Evolutionary conservation across 2,329 filamentous ascomycete species (phyloP).

Genomic region (Conoideocrella luteorostrata): DNA sequence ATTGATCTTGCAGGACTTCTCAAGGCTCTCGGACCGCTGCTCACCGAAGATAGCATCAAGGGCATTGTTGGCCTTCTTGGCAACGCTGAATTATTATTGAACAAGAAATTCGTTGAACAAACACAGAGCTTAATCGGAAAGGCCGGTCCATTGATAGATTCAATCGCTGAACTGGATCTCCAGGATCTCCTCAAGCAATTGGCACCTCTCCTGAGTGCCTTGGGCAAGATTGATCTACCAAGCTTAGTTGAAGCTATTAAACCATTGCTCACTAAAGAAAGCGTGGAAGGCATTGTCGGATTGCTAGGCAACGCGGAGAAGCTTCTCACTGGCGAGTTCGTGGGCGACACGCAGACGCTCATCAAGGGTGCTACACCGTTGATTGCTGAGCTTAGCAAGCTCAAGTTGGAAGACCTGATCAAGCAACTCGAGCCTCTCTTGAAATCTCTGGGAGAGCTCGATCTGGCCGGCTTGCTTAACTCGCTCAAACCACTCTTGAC

Average conservation of each 20-base stretch:
- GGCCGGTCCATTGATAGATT: constrained; percentile 22
- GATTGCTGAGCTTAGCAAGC: constrained; percentile 23
- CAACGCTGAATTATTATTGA: constrained; percentile 25
- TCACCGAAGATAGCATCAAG: constrained; percentile 23
- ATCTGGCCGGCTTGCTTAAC: constrained; percentile 22
- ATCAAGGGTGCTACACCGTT: constrained; percentile 24
- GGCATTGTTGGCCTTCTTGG: constrained; percentile 26
- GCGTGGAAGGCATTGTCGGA: constrained; percentile 25
- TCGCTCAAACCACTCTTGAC: constrained; percentile 21
- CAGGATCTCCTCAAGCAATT: constrained; percentile 16
- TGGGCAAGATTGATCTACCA: constrained; percentile 24
- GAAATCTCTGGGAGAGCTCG: constrained; percentile 22
- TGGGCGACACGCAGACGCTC: constrained; percentile 19
- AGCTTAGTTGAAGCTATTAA: constrained; percentile 20
- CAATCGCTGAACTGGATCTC: constrained; percentile 8
- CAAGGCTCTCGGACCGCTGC: constrained; percentile 20
- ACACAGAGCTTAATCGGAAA: constrained; percentile 25
- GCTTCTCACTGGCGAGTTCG: constrained; percentile 22
- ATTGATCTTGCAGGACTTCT: constrained; percentile 25
- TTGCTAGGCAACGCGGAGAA: constrained; percentile 26
- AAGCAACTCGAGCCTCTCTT: constrained; percentile 29
- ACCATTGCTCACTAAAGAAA: constrained; percentile 25
- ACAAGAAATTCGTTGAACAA: constrained; percentile 24
- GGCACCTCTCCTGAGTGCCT: constrained; percentile 15
- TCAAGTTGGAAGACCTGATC: constrained; percentile 26